A percentile compares a stretch with the other conserved stretches of the same genome.
Conservation (phyloP, 495 filamentous ascomycete genomes). For the Opeltia flavorubescens region DNA sequence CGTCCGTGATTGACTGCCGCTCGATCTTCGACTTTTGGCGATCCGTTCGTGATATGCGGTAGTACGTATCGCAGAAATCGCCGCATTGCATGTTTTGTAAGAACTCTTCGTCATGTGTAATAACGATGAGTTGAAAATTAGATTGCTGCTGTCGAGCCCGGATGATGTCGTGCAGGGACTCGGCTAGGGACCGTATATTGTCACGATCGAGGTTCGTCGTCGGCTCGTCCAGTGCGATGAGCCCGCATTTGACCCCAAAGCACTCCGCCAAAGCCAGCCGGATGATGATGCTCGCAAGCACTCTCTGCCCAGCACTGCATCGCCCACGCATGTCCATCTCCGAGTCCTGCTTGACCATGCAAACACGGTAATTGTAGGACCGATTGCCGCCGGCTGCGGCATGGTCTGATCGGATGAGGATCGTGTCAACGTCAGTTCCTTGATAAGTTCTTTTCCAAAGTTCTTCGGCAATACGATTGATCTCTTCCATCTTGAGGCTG, state of each 20-base stretch:
- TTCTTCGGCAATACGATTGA: constrained; percentile 88
- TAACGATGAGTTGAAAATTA: constrained; percentile 96
- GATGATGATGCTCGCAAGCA: constrained; percentile 95
- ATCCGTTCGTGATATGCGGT: constrained; percentile 66
- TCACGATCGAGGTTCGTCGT: constrained; percentile 94
- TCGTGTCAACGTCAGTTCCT: constrained; percentile 93
- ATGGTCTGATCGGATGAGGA: constrained; percentile 82
- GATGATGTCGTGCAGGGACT: constrained; percentile 79
- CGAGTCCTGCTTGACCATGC: constrained; percentile 91
- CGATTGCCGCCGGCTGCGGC: constrained; percentile 62
- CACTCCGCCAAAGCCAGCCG: constrained; percentile 91
- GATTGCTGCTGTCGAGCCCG: constrained; percentile 65
- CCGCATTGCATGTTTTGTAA: constrained; percentile 79
- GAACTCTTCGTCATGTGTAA: constrained; percentile 98
- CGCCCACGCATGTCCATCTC: constrained; percentile 99
- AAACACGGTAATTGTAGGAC: constrained; percentile 93
- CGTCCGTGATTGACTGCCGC: constrained; percentile 50
- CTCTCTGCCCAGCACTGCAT: constrained; percentile 92
- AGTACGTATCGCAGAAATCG: constrained; percentile 92
- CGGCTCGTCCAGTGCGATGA: constrained; percentile 95
- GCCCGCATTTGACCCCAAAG: constrained; percentile 88
- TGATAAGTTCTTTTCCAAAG: constrained; percentile 95
- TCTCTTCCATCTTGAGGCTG: constrained; percentile 92
- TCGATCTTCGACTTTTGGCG: constrained; percentile 79
- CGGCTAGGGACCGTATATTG: constrained; percentile 80